A percentile compares a stretch with the other conserved stretches of the same genome.
These are phyloP conservation scores for Mimosa bimucronata DNA, from an alignment of 306 rosid species.

Conservation along the genomic window DNA sequence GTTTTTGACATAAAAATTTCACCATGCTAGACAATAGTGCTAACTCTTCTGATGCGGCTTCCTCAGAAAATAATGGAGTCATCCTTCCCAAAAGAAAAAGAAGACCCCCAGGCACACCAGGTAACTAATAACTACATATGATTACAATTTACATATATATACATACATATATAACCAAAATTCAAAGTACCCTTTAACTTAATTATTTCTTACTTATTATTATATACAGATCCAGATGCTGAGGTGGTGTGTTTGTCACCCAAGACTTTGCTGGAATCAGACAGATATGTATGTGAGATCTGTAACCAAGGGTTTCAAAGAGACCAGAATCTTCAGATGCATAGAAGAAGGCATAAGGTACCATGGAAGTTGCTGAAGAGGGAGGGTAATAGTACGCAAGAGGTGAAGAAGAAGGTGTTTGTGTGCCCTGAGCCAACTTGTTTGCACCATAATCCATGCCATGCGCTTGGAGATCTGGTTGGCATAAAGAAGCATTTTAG, in stretches of 20 bases:
- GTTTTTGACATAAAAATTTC: conserved; percentile 29
- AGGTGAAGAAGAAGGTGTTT: conserved; percentile 74
- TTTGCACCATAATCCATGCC: conserved; percentile 86
- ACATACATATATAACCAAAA: background rate
- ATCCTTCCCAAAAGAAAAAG: conserved; percentile 71
- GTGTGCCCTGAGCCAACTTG: conserved; percentile 92
- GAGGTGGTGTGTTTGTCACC: conserved; percentile 94
- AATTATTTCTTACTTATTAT: background rate
- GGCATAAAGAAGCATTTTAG: conserved; percentile 93
- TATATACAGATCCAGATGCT: conserved; percentile 83
- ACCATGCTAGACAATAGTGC: conserved; percentile 61
- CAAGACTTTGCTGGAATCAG: conserved; percentile 82
- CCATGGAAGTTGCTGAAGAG: conserved; percentile 90
- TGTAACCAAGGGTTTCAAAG: conserved; percentile 96
- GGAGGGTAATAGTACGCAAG: conserved; percentile 40
- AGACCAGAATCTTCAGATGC: conserved; percentile 99
- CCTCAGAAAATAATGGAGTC: conserved; percentile 38
- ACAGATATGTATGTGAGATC: conserved; percentile 95
- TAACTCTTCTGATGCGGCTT: conserved; percentile 17
- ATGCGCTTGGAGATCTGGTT: conserved; percentile 94
- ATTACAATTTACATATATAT: background rate
- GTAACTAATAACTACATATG: conserved; percentile 39
- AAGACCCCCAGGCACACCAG: conserved; percentile 99
- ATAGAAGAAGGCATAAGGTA: conserved; percentile 83
- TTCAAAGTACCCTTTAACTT: background rate